A percentile compares a stretch with the other conserved stretches of the same genome.
Conservation (phyloP, 768 basidiomycete genomes). For the Podaxis sp. region DNA sequence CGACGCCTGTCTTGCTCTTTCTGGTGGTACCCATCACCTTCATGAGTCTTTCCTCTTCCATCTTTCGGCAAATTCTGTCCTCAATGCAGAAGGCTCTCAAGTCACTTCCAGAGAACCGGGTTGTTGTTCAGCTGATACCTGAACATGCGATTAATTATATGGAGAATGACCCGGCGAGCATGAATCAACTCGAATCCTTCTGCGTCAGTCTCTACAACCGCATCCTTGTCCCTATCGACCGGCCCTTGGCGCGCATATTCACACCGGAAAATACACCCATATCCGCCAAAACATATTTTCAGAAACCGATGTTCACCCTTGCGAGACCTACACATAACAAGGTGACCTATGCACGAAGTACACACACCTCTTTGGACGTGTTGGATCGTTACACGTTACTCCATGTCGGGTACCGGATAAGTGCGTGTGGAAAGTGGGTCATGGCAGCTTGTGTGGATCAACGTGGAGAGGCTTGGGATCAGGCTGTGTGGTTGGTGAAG, state of each 20-base stretch:
- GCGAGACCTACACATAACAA: slow-evolving; percentile 43
- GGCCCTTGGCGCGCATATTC: slow-evolving; percentile 56
- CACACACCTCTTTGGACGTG: slow-evolving; percentile 42
- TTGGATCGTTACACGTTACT: slow-evolving; percentile 53
- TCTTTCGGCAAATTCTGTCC: slow-evolving; percentile 69
- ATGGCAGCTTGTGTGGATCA: slow-evolving; percentile 75
- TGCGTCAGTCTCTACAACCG: slow-evolving; percentile 73
- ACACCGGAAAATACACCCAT: slow-evolving; percentile 27
- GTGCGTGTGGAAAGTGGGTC: slow-evolving; percentile 74
- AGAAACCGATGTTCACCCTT: slow-evolving; percentile 66
- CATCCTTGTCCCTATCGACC: slow-evolving; percentile 58
- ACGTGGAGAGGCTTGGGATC: slow-evolving; percentile 71
- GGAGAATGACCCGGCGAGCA: slow-evolving; percentile 40
- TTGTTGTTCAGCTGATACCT: slow-evolving; percentile 75
- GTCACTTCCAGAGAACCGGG: slow-evolving; percentile 45
- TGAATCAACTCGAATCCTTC: slow-evolving; percentile 47
- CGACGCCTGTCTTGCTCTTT: slow-evolving; percentile 60
- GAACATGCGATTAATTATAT: slow-evolving; percentile 54
- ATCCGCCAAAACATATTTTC: slow-evolving; percentile 33
- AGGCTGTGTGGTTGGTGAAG: slow-evolving; percentile 64
- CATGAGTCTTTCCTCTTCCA: slow-evolving; percentile 63
- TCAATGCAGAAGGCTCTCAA: slow-evolving; percentile 58
- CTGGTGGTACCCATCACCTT: slow-evolving; percentile 60
- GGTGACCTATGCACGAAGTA: slow-evolving; percentile 37
- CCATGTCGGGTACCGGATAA: slow-evolving; percentile 74